phyloP scores from a whole-genome alignment of 768 basidiomycete species.

The Pholiota conissans region DNA sequence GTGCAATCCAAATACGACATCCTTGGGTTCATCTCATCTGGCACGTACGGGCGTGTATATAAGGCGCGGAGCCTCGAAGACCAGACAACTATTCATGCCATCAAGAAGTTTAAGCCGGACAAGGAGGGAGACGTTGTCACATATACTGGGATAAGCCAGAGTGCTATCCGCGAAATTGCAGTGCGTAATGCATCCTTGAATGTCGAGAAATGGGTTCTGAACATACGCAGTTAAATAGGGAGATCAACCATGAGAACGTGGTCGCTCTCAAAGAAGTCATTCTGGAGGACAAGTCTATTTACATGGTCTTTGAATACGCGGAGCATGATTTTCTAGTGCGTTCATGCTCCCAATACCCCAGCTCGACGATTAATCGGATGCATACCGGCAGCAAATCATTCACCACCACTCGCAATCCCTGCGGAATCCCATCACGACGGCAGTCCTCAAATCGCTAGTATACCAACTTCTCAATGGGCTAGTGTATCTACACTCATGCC shows the following conservation, averaged over 20 bases:
- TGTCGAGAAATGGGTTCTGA: too few relatives aligned
- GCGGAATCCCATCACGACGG: constrained; percentile 68
- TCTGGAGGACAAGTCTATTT: constrained; percentile 96
- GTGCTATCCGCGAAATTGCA: constrained; percentile 95
- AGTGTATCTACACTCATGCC: constrained; percentile 90
- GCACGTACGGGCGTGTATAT: constrained; percentile 98
- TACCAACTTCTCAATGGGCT: constrained; percentile 95
- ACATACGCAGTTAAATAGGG: constrained; percentile 71
- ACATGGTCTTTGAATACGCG: constrained; percentile 99
- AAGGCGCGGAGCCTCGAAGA: constrained; percentile 83
- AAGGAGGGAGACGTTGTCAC: constrained; percentile 96
- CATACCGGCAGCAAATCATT: constrained; percentile 83
- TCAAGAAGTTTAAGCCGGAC: constrained; percentile 99
- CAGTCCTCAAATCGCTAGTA: constrained; percentile 89
- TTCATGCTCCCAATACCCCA: neutral
- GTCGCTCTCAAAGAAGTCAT: constrained; percentile 93
- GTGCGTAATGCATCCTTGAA: constrained; percentile 48
- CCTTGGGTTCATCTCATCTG: constrained; percentile 96
- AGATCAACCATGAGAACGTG: constrained; percentile 88
- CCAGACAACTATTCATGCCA: constrained; percentile 79
- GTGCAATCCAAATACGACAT: constrained; percentile 87
- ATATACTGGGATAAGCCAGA: constrained; percentile 98
- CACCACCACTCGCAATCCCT: constrained; percentile 95
- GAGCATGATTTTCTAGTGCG: constrained; percentile 96
- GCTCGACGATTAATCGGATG: neutral